phyloP scores from a whole-genome alignment of 192 early-diverging fungal species.

The Entomortierella chlamydospora region DNA sequence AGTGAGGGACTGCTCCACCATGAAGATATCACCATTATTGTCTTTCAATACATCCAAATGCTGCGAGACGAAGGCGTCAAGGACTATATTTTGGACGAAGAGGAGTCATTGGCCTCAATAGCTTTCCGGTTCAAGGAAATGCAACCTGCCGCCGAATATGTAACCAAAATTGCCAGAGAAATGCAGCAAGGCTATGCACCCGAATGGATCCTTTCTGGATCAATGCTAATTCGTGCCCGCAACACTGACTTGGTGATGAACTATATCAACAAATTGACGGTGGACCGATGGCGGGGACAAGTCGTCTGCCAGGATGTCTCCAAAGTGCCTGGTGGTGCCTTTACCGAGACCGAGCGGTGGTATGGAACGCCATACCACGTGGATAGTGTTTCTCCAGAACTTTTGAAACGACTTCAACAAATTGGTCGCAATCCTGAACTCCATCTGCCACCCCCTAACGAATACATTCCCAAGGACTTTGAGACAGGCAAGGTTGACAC shows the following conservation, averaged over 20 bases:
- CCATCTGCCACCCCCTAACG: constrained; percentile 65
- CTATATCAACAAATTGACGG: constrained; percentile 66
- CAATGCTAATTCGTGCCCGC: constrained; percentile 67
- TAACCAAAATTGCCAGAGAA: constrained; percentile 67
- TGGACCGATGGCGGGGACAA: constrained; percentile 64
- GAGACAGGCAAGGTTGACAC: constrained; percentile 59
- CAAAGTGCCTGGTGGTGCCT: constrained; percentile 42
- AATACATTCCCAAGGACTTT: constrained; percentile 87
- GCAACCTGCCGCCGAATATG: constrained; percentile 68
- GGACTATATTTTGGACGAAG: constrained; percentile 85
- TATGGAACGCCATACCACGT: constrained; percentile 86
- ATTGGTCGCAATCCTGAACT: constrained; percentile 35
- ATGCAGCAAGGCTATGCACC: constrained; percentile 82
- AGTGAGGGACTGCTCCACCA: constrained; percentile 77
- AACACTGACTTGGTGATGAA: constrained; percentile 71
- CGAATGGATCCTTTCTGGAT: constrained; percentile 72
- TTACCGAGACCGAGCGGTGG: constrained; percentile 74
- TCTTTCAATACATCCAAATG: constrained; percentile 92
- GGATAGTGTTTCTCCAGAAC: constrained; percentile 56
- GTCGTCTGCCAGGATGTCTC: constrained; percentile 14
- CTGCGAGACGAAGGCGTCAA: constrained; percentile 73
- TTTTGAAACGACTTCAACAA: constrained; percentile 58
- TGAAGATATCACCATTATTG: constrained; percentile 77
- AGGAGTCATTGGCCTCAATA: constrained; percentile 58
- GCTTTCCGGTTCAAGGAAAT: constrained; percentile 82